Percentiles rank a stretch among this genome's conserved stretches.
phyloP scores from a whole-genome alignment of 306 rosid species.

The Castanea crenata region DNA sequence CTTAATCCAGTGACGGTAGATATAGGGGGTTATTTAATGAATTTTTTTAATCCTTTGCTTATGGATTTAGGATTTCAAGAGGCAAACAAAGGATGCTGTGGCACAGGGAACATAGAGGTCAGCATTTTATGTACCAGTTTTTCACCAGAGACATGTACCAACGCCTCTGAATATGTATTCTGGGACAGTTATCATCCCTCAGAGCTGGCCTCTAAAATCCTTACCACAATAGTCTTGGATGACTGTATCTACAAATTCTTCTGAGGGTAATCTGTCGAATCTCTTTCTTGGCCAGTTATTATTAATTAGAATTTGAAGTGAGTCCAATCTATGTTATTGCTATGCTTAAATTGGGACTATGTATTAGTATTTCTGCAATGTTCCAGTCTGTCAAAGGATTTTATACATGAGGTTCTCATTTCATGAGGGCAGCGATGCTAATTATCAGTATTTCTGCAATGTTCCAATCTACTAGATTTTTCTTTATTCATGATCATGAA shows the following conservation, averaged over 20 bases:
- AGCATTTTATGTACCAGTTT: constrained; percentile 34
- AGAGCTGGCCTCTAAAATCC: constrained; percentile 18
- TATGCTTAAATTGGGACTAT: too few species aligned
- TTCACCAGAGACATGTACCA: constrained; percentile 20
- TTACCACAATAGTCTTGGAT: not conserved
- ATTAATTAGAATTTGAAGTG: too few species aligned
- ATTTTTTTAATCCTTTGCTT: not conserved
- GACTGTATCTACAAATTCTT: constrained; percentile 22
- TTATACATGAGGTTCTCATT: too few species aligned
- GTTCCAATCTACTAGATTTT: too few species aligned
- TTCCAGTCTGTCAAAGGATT: too few species aligned
- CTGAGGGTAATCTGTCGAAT: not conserved
- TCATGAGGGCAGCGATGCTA: too few species aligned
- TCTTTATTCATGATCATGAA: too few species aligned
- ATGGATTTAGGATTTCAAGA: constrained; percentile 48
- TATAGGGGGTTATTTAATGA: not conserved
- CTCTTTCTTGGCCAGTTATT: too few species aligned
- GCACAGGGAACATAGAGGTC: constrained; percentile 46
- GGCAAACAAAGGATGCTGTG: constrained; percentile 43
- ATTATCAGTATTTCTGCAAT: too few species aligned
- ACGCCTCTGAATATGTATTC: constrained; percentile 50
- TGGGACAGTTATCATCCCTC: constrained; percentile 75
- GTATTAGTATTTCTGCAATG: too few species aligned
- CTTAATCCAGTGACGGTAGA: not conserved
- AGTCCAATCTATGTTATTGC: too few species aligned